A percentile compares a stretch with the other conserved stretches of the same genome.
Evolutionary conservation across 2,329 filamentous ascomycete species (phyloP).

Genomic region (Phialophora macrospora): DNA sequence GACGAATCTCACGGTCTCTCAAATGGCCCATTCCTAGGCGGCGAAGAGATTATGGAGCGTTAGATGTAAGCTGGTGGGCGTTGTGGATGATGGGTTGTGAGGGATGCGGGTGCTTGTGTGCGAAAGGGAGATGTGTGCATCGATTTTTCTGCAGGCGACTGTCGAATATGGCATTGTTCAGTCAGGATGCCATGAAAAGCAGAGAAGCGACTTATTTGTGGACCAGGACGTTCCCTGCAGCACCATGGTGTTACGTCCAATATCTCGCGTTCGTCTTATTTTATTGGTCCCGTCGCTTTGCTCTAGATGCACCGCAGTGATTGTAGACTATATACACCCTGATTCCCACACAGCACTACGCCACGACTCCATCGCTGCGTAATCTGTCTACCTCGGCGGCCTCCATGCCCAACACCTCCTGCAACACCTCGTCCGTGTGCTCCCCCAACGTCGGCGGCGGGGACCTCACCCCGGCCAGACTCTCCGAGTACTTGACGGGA

Average conservation of each 20-base stretch:
- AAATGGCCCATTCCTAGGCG: neutral
- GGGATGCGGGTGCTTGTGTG: too few relatives aligned
- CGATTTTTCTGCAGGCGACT: too few relatives aligned
- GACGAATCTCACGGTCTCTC: neutral
- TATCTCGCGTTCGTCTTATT: neutral
- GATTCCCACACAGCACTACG: conserved; percentile 42
- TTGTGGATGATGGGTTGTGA: conserved; percentile 1
- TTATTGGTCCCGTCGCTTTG: neutral
- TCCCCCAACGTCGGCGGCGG: conserved; percentile 85
- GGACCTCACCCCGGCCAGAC: conserved; percentile 73
- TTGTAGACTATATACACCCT: neutral
- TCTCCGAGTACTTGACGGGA: conserved; percentile 90
- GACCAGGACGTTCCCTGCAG: neutral
- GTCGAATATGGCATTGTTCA: neutral
- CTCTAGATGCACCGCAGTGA: neutral
- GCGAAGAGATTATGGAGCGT: neutral
- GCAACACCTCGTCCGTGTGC: conserved; percentile 79
- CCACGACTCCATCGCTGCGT: conserved; percentile 69
- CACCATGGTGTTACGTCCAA: neutral
- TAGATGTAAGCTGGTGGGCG: conserved; percentile 1
- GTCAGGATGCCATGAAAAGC: neutral
- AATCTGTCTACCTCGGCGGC: conserved; percentile 65
- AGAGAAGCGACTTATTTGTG: neutral
- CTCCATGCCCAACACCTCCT: conserved; percentile 65
- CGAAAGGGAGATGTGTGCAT: too few relatives aligned